Evolutionary conservation across 2,329 filamentous ascomycete genomes (phyloP).

Genomic region (Simplicillium aogashimaense): DNA sequence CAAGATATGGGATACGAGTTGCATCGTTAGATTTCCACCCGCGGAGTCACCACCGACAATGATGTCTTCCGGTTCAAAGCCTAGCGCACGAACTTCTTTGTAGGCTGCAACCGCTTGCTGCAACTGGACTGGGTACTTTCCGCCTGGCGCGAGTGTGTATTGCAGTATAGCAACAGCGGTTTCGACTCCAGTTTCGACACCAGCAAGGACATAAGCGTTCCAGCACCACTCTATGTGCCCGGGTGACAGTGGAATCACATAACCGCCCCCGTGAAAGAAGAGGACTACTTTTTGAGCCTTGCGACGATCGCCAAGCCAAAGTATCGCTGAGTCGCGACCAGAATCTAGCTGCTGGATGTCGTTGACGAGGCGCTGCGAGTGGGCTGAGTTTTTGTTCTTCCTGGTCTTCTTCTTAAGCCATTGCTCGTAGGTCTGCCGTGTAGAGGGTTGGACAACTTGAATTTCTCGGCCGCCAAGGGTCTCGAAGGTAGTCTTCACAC

Average conservation of each 20-base stretch:
- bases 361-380: conserved; percentile 8
- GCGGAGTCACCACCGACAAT: conserved; percentile 23
- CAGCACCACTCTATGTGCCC: conserved; percentile 18
- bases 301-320: conserved; percentile 17
- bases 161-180: conserved; percentile 21
- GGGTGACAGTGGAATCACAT: conserved; percentile 9
- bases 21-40: conserved; percentile 19
- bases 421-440: conserved; percentile 10
- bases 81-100: conserved; percentile 16
- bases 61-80: conserved; percentile 18
- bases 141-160: conserved; percentile 21
- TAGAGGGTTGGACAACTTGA: conserved; percentile 11
- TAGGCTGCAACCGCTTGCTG: conserved; percentile 20
- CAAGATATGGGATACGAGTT: conserved; percentile 19
- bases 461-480: conserved; percentile 12
- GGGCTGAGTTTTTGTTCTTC: conserved; percentile 3
- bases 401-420: conserved; percentile 13
- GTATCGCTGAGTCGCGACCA: conserved; percentile 9
- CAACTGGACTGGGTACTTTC: conserved; percentile 20
- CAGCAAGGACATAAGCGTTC: conserved; percentile 14
- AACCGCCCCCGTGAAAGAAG: conserved; percentile 19
- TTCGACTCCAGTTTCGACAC: conserved; percentile 11
- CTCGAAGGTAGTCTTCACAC: conserved; percentile 9
- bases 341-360: conserved; percentile 11
- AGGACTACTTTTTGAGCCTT: conserved; percentile 17